Evolutionary conservation across 345 rosid genomes (phyloP).

Genomic region (Melastoma malabathricum): DNA sequence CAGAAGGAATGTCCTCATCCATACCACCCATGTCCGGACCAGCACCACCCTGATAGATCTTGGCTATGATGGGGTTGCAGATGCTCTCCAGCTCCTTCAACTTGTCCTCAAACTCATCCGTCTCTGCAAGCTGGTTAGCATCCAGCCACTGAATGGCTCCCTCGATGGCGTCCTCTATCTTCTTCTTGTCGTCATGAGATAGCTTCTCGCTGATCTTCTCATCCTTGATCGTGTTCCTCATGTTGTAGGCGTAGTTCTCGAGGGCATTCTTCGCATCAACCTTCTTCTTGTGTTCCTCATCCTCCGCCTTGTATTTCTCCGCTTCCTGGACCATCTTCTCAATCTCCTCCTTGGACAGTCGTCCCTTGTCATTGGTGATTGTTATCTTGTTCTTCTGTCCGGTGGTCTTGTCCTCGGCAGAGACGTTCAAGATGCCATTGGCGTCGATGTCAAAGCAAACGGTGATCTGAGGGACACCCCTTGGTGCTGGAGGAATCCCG

Average conservation of each 20-base stretch:
- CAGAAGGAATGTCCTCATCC: constrained; percentile 43
- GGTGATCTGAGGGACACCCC: constrained; percentile 69
- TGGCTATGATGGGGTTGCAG: constrained; percentile 72
- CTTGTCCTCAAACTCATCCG: constrained; percentile 67
- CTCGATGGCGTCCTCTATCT: constrained; percentile 66
- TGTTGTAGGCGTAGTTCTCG: constrained; percentile 54
- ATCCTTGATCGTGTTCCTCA: constrained; percentile 57
- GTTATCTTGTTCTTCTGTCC: constrained; percentile 76
- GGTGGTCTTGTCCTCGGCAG: constrained; percentile 59
- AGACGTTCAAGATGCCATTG: constrained; percentile 63
- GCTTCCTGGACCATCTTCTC: constrained; percentile 77
- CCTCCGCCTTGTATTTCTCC: constrained; percentile 65
- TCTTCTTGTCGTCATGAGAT: constrained; percentile 42
- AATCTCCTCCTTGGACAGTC: constrained; percentile 61
- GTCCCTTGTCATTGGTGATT: constrained; percentile 63
- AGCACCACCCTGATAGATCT: constrained; percentile 46
- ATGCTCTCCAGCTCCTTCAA: constrained; percentile 65
- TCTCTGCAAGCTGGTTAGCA: constrained; percentile 44
- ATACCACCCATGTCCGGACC: constrained; percentile 38
- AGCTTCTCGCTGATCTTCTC: constrained; percentile 61
- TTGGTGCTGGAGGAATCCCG: constrained; percentile 71
- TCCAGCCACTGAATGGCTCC: constrained; percentile 63
- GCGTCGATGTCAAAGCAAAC: constrained; percentile 73
- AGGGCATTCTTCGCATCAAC: constrained; percentile 49
- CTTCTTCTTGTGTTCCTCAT: constrained; percentile 65